Evolutionary conservation across 2,329 filamentous ascomycete species (phyloP).

Genomic region (Paecilomyces variotii): DNA sequence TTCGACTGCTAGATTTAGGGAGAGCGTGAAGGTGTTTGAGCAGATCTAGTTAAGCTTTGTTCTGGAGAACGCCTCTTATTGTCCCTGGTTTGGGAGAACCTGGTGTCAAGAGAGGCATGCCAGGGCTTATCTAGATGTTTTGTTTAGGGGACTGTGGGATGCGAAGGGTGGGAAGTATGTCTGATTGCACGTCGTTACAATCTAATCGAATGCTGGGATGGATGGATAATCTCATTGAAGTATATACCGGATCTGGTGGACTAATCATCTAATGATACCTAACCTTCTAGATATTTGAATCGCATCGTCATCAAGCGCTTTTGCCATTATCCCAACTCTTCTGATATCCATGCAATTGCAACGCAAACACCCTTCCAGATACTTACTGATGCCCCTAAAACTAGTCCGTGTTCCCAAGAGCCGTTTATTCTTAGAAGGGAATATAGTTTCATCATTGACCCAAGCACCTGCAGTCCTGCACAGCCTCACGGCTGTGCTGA

Average conservation of each 20-base stretch:
- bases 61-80: conserved; percentile 5
- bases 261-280: too few relatives aligned
- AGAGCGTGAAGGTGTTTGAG: conserved; percentile 50
- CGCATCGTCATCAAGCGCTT: too few relatives aligned
- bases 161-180: not conserved
- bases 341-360: too few relatives aligned
- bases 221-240: not conserved
- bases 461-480: not conserved
- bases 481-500: not conserved
- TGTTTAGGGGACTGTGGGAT: not conserved
- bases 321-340: too few relatives aligned
- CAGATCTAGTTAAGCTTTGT: conserved; percentile 23
- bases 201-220: not conserved
- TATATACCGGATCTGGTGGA: not conserved
- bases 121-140: conserved; percentile 3
- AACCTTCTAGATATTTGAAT: too few relatives aligned
- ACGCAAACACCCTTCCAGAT: too few relatives aligned
- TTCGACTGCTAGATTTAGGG: conserved; percentile 44
- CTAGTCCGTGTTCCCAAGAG: not conserved
- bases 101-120: conserved; percentile 16
- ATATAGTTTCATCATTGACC: not conserved
- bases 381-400: too few relatives aligned
- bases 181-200: not conserved
- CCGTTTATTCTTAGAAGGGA: not conserved
- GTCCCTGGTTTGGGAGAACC: conserved; percentile 14